A percentile compares a stretch with the other conserved stretches of the same genome.
Conservation (phyloP, 768 basidiomycete species). For the Trametes cingulata region DNA sequence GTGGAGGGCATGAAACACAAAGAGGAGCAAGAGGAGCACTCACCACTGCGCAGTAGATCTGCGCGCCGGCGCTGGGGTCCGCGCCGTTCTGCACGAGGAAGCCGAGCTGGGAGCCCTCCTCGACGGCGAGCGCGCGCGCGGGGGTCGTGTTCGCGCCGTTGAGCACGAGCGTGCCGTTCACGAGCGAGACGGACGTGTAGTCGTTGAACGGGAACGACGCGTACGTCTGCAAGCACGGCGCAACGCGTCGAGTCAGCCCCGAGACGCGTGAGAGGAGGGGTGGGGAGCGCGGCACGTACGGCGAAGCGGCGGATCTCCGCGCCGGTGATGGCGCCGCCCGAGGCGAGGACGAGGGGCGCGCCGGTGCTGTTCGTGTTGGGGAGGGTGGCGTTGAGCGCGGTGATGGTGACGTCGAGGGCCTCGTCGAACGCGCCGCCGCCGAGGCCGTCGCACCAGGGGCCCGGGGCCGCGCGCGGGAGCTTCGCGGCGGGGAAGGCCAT, state of each 20-base stretch:
- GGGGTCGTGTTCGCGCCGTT: constrained; percentile 31
- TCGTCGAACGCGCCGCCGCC: constrained; percentile 29
- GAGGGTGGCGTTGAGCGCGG: constrained; percentile 43
- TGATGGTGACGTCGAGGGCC: constrained; percentile 46
- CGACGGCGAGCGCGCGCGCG: constrained; percentile 38
- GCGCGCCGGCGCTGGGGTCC: constrained; percentile 30
- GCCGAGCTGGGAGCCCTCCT: constrained; percentile 34
- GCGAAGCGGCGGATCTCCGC: constrained; percentile 44
- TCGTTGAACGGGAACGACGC: constrained; percentile 53
- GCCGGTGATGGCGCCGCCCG: constrained; percentile 35
- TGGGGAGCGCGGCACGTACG: constrained; percentile 34
- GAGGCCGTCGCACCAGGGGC: constrained; percentile 25
- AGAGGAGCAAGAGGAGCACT: constrained; percentile 3
- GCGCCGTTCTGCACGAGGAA: constrained; percentile 41
- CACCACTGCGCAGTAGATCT: constrained; percentile 40
- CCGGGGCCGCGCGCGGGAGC: constrained; percentile 3
- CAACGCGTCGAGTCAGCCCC: neutral
- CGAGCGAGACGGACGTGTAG: constrained; percentile 43
- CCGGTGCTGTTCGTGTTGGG: constrained; percentile 48
- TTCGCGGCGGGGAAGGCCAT: constrained; percentile 15
- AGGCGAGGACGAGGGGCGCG: constrained; percentile 46
- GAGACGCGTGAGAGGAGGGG: neutral
- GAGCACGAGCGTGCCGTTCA: constrained; percentile 41
- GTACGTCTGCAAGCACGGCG: constrained; percentile 43
- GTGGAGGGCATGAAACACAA: too few species aligned